These are phyloP conservation scores for Chernovozyma aurita DNA, from an alignment of 1,139 yeast genomes.

Conservation along the genomic window DNA sequence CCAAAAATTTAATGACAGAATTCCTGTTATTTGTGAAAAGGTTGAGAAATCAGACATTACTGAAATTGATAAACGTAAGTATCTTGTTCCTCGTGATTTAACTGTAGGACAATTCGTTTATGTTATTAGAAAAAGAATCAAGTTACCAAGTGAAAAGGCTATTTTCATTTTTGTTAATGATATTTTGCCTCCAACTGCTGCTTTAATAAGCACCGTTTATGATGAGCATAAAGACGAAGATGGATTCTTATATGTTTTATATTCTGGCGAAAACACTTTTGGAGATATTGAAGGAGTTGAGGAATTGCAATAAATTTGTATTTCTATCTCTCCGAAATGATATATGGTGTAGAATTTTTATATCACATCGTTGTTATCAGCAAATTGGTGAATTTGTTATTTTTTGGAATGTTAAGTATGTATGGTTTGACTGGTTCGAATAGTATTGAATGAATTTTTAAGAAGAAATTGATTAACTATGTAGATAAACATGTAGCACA, in stretches of 20 bases:
- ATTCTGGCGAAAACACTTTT: constrained; percentile 83
- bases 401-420: constrained; percentile 2
- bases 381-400: constrained; percentile 1
- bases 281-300: constrained; percentile 33
- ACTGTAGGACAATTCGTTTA: constrained; percentile 98
- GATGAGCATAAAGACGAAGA: constrained; percentile 97
- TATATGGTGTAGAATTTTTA: not conserved
- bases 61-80: constrained; percentile 94
- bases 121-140: constrained; percentile 92
- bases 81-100: constrained; percentile 91
- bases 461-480: not conserved
- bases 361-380: too few relatives aligned
- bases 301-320: not conserved
- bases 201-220: constrained; percentile 89
- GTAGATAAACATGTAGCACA: too few relatives aligned
- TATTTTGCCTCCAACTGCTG: constrained; percentile 96
- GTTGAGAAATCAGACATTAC: constrained; percentile 96
- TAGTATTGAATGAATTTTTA: constrained; percentile 3
- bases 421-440: constrained; percentile 7
- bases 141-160: constrained; percentile 95
- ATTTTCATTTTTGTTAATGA: constrained; percentile 95
- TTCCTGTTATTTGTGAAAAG: constrained; percentile 96
- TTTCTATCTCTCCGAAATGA: not conserved
- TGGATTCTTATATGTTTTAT: constrained; percentile 91
- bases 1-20: constrained; percentile 84